Percentiles rank a stretch among this genome's conserved stretches.
Conservation (phyloP, 768 basidiomycete genomes). For the Filobasidium floriforme region DNA sequence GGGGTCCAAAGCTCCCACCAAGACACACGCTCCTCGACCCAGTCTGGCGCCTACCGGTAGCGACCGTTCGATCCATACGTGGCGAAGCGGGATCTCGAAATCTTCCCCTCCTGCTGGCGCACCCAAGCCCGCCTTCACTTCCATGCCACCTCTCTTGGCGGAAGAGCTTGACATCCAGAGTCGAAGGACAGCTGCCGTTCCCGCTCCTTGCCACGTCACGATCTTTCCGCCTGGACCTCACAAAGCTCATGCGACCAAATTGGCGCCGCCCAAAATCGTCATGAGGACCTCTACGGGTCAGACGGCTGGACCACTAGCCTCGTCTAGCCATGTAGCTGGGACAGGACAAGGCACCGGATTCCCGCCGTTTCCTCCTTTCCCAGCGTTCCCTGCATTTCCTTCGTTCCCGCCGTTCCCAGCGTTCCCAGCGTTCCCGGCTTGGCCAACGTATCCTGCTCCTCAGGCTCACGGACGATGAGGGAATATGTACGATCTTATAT, state of each 20-base stretch:
- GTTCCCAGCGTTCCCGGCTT: neutral
- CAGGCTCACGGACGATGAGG: neutral
- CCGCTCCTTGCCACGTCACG: neutral
- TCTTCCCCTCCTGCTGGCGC: neutral
- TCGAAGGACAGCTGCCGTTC: neutral
- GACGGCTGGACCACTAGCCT: neutral
- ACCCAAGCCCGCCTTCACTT: neutral
- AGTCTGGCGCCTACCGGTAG: neutral
- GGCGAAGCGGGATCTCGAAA: neutral
- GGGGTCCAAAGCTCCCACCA: neutral
- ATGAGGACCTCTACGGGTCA: conserved; percentile 3
- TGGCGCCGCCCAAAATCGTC: neutral
- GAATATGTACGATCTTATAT: too few relatives aligned
- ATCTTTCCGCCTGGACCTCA: neutral
- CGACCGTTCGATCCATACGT: neutral
- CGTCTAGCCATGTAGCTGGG: neutral
- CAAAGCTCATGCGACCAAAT: neutral
- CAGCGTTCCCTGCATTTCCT: neutral
- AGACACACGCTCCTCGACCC: neutral
- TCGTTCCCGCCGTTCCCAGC: neutral
- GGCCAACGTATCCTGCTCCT: neutral
- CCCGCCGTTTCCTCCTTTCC: neutral
- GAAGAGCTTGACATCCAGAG: neutral
- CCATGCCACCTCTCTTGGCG: neutral
- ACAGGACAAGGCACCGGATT: neutral